Conservation (phyloP, 805 yeast species). For the Lachancea dasiensis region DNA sequence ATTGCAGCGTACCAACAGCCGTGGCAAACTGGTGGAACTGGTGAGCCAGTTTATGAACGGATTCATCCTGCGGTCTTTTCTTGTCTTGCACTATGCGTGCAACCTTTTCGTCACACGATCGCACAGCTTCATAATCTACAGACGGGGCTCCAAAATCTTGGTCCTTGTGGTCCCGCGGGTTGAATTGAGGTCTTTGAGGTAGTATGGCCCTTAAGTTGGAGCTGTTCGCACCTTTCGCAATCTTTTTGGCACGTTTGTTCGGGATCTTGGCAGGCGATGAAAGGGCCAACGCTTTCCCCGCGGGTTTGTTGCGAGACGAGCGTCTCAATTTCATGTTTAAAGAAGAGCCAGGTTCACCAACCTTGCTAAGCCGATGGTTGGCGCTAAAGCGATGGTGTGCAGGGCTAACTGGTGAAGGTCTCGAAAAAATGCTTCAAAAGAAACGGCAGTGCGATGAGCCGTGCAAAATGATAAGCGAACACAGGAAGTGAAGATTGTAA, state of each 20-base stretch:
- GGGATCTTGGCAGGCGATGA: neutral
- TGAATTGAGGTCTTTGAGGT: too few species aligned
- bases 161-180: too few species aligned
- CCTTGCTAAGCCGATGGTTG: too few species aligned
- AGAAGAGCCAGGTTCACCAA: neutral
- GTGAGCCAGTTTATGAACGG: neutral
- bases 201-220: neutral
- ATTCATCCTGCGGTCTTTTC: neutral
- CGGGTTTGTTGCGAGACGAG: conserved; percentile 7
- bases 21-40: conserved; percentile 5
- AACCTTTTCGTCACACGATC: conserved; percentile 1
- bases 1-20: conserved; percentile 1
- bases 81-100: neutral
- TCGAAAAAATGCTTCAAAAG: neutral
- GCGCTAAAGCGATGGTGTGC: neutral
- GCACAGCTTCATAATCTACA: conserved; percentile 2
- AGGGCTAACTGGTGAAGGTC: neutral
- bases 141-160: too few species aligned
- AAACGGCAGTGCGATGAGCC: conserved; percentile 1
- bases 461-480: neutral
- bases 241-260: neutral
- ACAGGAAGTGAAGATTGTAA: neutral
- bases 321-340: conserved; percentile 8
- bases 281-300: neutral
- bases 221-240: neutral